Evolutionary conservation across 2,329 filamentous ascomycete genomes (phyloP).

Genomic region (Neofusicoccum laricinum): DNA sequence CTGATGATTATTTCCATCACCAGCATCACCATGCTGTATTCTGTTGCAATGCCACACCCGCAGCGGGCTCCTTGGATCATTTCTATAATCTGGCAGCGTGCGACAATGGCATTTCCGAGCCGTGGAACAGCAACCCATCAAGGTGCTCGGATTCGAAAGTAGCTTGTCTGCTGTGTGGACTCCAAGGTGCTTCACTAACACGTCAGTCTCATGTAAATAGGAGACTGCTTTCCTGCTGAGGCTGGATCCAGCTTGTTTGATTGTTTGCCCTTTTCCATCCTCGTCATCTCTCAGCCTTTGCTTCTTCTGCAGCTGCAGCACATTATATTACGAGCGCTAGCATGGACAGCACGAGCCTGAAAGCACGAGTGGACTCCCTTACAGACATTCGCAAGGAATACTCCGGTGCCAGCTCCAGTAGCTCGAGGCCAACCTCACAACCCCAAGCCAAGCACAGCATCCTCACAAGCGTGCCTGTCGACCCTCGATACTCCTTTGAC

Average conservation of each 20-base stretch:
- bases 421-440: neutral
- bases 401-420: neutral
- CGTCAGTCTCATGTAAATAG: neutral
- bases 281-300: neutral
- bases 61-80: too few relatives aligned
- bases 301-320: neutral
- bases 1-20: too few relatives aligned
- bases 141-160: slow-evolving; percentile 3
- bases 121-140: neutral
- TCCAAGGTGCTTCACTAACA: slow-evolving; percentile 2
- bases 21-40: too few relatives aligned
- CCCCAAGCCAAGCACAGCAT: neutral
- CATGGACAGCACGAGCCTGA: neutral
- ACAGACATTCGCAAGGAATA: neutral
- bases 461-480: neutral
- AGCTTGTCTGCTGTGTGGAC: neutral
- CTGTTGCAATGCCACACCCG: too few relatives aligned
- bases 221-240: neutral
- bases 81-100: too few relatives aligned
- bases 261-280: neutral
- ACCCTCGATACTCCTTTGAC: slow-evolving; percentile 11
- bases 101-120: neutral
- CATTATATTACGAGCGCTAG: neutral
- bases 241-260: neutral
- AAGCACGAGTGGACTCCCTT: neutral